Base-by-base conservation (phyloP, 352 stramenopile species). In the Globisporangium echinulatum region DNA sequence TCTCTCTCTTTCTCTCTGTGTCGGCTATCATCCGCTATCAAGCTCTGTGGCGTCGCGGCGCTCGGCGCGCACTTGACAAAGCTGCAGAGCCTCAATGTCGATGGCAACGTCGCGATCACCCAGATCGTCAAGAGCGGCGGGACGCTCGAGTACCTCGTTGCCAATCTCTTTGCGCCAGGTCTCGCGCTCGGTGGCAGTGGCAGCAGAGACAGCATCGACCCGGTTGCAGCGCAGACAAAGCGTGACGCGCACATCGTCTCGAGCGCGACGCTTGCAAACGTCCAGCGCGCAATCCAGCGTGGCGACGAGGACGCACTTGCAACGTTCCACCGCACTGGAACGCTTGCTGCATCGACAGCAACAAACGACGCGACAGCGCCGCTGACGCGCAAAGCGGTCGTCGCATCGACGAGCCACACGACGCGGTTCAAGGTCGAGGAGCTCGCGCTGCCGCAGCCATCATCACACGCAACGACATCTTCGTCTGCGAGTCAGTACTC, bases 31-130 rank as follows among this genome's bases (percentile, higher is more conserved):
- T 25, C 37, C 49, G 9, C 46, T 49, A 89, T 25, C 19, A 25
- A 25, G 79, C 36, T 88, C 6, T 81, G 74, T 39, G 78, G 78
- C 8, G 58, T 90, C 44, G 76, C 67, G 5, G 63, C 61, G 3
- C 68, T 85, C 2, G 76, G 75, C 8, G 25, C 68, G 17, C 67
- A 81, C 17, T 52, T 85, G n/a, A 54, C 52, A 11, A 53, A 62
- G 43, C 56, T 90, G 5, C 61, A 86, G 39, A 76, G 67, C 15
- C 60, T 90, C 40, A 67, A 71, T 38, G 50, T 88, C 14, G 77
- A 85, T 33, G 69, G 63, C 42, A 90, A 88, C 50, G 67, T 66
- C 10, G 70, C 67, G 4, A 64, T 72, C 0, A 56, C 67, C 7
- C 65, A 80, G 15, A 15, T 83, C 33, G 13, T 59, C 7, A 66